Base-by-base conservation (phyloP, 2,329 filamentous ascomycete species). In the Talaromyces albobiverticillius region DNA sequence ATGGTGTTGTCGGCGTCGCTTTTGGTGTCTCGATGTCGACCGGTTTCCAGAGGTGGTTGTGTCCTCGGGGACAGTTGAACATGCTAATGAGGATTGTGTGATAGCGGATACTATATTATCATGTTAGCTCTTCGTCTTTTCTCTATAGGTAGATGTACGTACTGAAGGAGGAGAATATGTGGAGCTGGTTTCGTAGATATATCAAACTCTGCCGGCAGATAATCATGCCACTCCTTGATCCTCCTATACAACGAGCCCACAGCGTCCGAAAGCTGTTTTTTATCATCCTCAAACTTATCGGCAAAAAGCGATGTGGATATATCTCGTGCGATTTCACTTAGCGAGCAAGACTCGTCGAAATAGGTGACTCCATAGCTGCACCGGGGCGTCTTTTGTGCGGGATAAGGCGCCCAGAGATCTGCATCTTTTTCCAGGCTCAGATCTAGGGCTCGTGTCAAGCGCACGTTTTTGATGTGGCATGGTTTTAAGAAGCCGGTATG, bases 401-500 rank as follows among this genome's bases (percentile, higher is more conserved):
- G 70, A 46, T 71, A 71, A 9, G 67, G 66, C 11, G 54, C 49
- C 69, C 69, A 71, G 4, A 59, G 25, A 16, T 52, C 51, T n/a
- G 58, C 57, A 23, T 67, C 61, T 43, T 63, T 58, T 43, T 29
- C n/a, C 18, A 48, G 9, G 49, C 59, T 22, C 51, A 45, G 6
- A 56, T 59, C 1, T 62, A 53, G 7, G 60, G 65, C n/a, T 57
- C 56, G 49, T 22, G 23, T 16, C 46, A 68, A 53, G 38, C 69
- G 67, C 53, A 72, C 66, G n/a, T 69, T 60, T 14, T 61, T 55
- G n/a, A 71, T 69, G 1, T 69, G 59, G 56, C 62, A 68, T 6
- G 69, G 64, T 3, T 70, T 61, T 14, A 72, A 59, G 47, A 72
- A 71, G 18, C 63, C 63, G 25, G 69, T 64, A 51, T 72, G 70